Evolutionary conservation across 2,329 filamentous ascomycete species (phyloP).

Genomic region (Nemania sp.): DNA sequence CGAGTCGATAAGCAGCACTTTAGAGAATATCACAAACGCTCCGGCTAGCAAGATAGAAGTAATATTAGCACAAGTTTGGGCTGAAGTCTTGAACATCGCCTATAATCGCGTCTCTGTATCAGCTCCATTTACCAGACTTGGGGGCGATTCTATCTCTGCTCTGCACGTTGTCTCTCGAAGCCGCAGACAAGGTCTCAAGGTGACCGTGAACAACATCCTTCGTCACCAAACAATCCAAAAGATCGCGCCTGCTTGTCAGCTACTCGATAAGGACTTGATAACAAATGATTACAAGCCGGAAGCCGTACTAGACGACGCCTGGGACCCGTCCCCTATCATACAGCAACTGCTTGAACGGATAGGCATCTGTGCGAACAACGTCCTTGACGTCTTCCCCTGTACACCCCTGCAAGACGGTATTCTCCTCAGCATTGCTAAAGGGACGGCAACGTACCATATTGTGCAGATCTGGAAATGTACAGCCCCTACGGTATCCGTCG

Average conservation of each 20-base stretch:
- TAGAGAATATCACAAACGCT: not conserved
- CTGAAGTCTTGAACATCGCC: not conserved
- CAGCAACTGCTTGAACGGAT: not conserved
- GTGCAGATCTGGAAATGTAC: not conserved
- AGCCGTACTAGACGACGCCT: conserved; percentile 3
- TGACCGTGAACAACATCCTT: conserved; percentile 20
- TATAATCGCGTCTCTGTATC: not conserved
- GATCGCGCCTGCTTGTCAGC: conserved; percentile 7
- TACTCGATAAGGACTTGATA: conserved; percentile 4
- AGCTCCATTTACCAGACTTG: not conserved
- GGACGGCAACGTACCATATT: conserved; percentile 1
- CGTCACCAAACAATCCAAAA: not conserved
- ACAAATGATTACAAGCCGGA: conserved; percentile 4
- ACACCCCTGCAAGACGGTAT: conserved; percentile 25
- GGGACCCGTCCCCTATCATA: not conserved
- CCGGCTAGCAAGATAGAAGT: not conserved
- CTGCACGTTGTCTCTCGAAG: not conserved
- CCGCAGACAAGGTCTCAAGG: not conserved
- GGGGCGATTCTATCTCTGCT: conserved; percentile 1
- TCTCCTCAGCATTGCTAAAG: conserved; percentile 9
- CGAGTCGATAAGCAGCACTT: not conserved
- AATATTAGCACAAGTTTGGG: not conserved
- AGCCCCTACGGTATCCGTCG: conserved; percentile 5
- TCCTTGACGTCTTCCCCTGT: conserved; percentile 24
- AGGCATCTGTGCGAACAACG: not conserved